These are phyloP conservation scores for Adansonia digitata DNA, from an alignment of 345 rosid species.

Conservation along the genomic window DNA sequence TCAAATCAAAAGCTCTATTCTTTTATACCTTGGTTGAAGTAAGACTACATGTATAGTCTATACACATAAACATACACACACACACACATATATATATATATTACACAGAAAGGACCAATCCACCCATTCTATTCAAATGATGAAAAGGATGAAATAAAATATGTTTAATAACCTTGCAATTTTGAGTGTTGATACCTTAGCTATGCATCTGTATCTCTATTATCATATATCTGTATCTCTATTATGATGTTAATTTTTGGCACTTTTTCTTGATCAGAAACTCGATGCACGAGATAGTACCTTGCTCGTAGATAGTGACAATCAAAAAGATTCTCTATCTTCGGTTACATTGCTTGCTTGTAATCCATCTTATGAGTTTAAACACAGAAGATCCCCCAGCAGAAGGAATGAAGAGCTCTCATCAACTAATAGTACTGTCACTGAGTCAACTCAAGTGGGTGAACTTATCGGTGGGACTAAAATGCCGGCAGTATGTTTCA, in stretches of 20 bases:
- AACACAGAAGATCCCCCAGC: conserved; percentile 72
- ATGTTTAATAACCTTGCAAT: neutral
- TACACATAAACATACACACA: neutral
- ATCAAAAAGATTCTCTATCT: conserved; percentile 47
- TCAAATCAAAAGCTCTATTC: neutral
- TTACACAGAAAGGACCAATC: neutral
- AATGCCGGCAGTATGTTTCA: conserved; percentile 34
- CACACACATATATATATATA: neutral
- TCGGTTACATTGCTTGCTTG: conserved; percentile 38
- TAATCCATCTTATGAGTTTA: conserved; percentile 50
- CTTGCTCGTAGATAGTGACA: conserved; percentile 55
- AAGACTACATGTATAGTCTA: neutral
- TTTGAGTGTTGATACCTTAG: neutral
- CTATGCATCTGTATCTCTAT: conserved; percentile 4
- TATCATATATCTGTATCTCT: neutral
- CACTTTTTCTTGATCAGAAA: conserved; percentile 37
- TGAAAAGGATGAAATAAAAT: neutral
- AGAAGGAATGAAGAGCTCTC: conserved; percentile 77
- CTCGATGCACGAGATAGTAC: conserved; percentile 47
- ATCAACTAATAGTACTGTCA: conserved; percentile 51
- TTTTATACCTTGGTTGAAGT: neutral
- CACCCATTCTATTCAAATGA: neutral
- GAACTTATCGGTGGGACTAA: conserved; percentile 46
- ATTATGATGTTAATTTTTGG: conserved; percentile 12
- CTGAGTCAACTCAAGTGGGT: conserved; percentile 69